A percentile compares a stretch with the other conserved stretches of the same genome.
Conservation (phyloP, 192 early-diverging fungal species). For the Coemansia sp. region DNA sequence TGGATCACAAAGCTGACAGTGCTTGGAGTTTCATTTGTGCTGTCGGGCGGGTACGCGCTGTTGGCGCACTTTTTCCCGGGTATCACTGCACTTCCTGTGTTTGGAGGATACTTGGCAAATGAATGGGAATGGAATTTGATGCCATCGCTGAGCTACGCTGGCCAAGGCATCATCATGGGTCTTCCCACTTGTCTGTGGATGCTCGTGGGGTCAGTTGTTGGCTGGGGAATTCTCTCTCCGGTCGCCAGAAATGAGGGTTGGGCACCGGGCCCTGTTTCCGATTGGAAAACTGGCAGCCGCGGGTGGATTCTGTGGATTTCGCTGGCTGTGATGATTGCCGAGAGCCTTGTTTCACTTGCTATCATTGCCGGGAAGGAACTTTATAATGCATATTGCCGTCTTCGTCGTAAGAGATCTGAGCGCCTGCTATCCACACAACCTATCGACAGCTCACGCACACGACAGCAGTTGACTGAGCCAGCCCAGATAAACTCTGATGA, state of each 20-base stretch:
- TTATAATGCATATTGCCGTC: conserved; percentile 10
- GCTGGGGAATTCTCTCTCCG: conserved; percentile 75
- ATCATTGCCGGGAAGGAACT: conserved; percentile 56
- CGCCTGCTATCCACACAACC: neutral
- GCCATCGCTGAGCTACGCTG: conserved; percentile 72
- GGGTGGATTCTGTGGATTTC: conserved; percentile 84
- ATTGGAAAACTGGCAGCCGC: conserved; percentile 67
- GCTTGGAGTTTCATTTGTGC: conserved; percentile 57
- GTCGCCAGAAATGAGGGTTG: conserved; percentile 66
- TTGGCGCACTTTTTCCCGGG: conserved; percentile 63
- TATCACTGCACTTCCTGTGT: conserved; percentile 59
- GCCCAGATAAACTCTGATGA: neutral
- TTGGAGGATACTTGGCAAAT: conserved; percentile 53
- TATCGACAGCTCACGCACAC: neutral
- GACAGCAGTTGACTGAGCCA: neutral
- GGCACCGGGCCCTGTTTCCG: conserved; percentile 67
- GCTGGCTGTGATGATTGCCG: conserved; percentile 76
- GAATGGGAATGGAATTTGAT: conserved; percentile 71
- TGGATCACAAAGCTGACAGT: conserved; percentile 64
- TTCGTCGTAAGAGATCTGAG: conserved; percentile 2
- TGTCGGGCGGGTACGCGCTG: conserved; percentile 66
- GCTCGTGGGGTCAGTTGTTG: conserved; percentile 66
- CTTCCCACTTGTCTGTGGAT: conserved; percentile 72
- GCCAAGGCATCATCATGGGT: conserved; percentile 82
- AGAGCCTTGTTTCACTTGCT: conserved; percentile 63